phyloP scores from a whole-genome alignment of 1,284 basidiomycete genomes.

The Prillingera fragicola region DNA sequence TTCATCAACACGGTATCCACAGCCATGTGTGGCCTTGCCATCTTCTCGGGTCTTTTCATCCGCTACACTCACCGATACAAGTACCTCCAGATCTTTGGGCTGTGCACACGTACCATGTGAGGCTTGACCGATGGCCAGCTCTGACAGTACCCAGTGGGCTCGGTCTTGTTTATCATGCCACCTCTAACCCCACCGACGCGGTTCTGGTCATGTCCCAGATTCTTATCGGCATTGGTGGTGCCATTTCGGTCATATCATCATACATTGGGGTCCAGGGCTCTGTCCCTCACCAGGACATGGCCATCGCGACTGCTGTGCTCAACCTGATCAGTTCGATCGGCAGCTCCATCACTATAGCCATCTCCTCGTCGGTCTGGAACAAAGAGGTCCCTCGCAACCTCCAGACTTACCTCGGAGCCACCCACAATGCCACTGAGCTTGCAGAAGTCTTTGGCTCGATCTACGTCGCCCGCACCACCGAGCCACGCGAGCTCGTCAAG shows the following conservation, averaged over 20 bases:
- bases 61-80: slow-evolving; percentile 47
- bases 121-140: too few relatives aligned
- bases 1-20: slow-evolving; percentile 19
- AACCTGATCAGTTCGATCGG: slow-evolving; percentile 10
- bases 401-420: slow-evolving; percentile 25
- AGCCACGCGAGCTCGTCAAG: slow-evolving; percentile 28
- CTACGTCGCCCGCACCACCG: slow-evolving; percentile 22
- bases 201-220: slow-evolving; percentile 36
- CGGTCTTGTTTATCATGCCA: slow-evolving; percentile 9
- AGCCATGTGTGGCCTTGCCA: slow-evolving; percentile 35
- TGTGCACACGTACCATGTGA: slow-evolving; percentile 21
- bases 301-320: slow-evolving; percentile 8
- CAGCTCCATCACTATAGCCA: slow-evolving; percentile 3
- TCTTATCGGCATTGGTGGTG: slow-evolving; percentile 18
- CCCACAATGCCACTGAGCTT: slow-evolving; percentile 24
- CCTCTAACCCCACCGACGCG: slow-evolving; percentile 11
- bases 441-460: slow-evolving; percentile 35
- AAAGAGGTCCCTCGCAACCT: slow-evolving; percentile 26
- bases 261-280: slow-evolving; percentile 15
- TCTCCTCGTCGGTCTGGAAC: slow-evolving; percentile 7
- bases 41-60: slow-evolving; percentile 36
- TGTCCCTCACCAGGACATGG: slow-evolving; percentile 9
- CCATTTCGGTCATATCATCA: slow-evolving; percentile 37
- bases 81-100: slow-evolving; percentile 26
- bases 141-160: too few relatives aligned